Conservation (phyloP, 257 asterid genomes). For the Cordia subcordata region DNA sequence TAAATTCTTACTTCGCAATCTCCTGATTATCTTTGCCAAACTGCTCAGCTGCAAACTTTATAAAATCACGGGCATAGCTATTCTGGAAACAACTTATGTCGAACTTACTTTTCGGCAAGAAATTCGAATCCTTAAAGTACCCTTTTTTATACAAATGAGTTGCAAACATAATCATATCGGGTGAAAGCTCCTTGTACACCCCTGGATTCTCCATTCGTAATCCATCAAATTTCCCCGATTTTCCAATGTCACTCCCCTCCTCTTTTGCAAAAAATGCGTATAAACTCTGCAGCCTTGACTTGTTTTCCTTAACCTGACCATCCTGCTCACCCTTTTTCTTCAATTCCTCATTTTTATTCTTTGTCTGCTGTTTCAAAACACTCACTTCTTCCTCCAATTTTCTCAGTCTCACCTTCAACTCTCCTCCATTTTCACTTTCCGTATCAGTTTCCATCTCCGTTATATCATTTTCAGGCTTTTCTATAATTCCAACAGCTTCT, state of each 20-base stretch:
- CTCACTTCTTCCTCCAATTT: slow-evolving; percentile 45
- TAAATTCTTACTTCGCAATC: slow-evolving; percentile 57
- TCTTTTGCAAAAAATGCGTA: slow-evolving; percentile 28
- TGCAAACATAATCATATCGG: slow-evolving; percentile 55
- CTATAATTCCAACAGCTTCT: slow-evolving; percentile 41
- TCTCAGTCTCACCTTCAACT: slow-evolving; percentile 32
- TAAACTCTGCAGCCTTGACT: slow-evolving; percentile 18
- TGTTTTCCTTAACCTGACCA: slow-evolving; percentile 5
- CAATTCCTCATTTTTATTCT: slow-evolving; percentile 10
- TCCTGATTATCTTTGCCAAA: slow-evolving; percentile 65
- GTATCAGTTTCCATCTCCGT: slow-evolving; percentile 7
- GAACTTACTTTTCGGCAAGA: slow-evolving; percentile 36
- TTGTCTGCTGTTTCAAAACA: slow-evolving; percentile 21
- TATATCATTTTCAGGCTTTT: slow-evolving; percentile 5
- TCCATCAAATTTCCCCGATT: slow-evolving; percentile 10
- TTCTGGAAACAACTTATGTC: slow-evolving; percentile 42
- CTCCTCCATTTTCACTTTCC: slow-evolving; percentile 17
- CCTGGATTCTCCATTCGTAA: slow-evolving; percentile 36
- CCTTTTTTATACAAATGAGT: slow-evolving; percentile 44
- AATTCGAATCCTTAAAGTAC: slow-evolving; percentile 46
- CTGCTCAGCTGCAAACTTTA: slow-evolving; percentile 54
- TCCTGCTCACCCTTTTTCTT: slow-evolving; percentile 7
- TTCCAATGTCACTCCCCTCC: slow-evolving; percentile 7
- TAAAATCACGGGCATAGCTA: slow-evolving; percentile 49
- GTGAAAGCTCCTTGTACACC: slow-evolving; percentile 51